A percentile compares a stretch with the other conserved stretches of the same genome.
Conservation (phyloP, 257 asterid genomes). For the Osmanthus fragrans region DNA sequence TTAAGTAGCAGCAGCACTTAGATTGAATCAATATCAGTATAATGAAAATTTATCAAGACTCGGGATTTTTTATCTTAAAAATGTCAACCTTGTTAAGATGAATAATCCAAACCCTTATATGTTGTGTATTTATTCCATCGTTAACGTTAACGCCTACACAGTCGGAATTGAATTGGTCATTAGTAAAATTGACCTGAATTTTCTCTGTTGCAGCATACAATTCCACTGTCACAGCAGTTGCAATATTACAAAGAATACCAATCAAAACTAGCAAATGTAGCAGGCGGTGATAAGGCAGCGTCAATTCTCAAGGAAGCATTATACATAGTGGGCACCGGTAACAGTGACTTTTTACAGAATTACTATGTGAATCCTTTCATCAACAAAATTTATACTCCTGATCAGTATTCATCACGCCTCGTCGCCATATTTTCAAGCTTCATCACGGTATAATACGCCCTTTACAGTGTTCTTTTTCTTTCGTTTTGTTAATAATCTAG, state of each 20-base stretch:
- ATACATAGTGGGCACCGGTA: slow-evolving; percentile 67
- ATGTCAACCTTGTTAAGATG: too few relatives aligned
- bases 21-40: too few relatives aligned
- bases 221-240: slow-evolving; percentile 67
- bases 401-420: slow-evolving; percentile 72
- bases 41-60: too few relatives aligned
- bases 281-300: slow-evolving; percentile 57
- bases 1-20: too few relatives aligned
- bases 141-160: too few relatives aligned
- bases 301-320: slow-evolving; percentile 58
- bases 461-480: not conserved
- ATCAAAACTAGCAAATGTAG: slow-evolving; percentile 62
- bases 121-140: too few relatives aligned
- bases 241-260: slow-evolving; percentile 76
- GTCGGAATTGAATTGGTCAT: too few relatives aligned
- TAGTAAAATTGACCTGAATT: not conserved
- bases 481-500: not conserved
- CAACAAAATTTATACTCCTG: slow-evolving; percentile 66
- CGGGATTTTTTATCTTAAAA: too few relatives aligned
- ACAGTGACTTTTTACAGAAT: slow-evolving; percentile 85
- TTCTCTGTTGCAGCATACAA: slow-evolving; percentile 63
- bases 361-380: slow-evolving; percentile 78
- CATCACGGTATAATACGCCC: slow-evolving; percentile 47
- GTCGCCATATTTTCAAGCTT: slow-evolving; percentile 54
- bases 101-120: too few relatives aligned